Base-by-base conservation (phyloP, 371 early-diverging fungal genomes). In the Lichtheimia ornata region DNA sequence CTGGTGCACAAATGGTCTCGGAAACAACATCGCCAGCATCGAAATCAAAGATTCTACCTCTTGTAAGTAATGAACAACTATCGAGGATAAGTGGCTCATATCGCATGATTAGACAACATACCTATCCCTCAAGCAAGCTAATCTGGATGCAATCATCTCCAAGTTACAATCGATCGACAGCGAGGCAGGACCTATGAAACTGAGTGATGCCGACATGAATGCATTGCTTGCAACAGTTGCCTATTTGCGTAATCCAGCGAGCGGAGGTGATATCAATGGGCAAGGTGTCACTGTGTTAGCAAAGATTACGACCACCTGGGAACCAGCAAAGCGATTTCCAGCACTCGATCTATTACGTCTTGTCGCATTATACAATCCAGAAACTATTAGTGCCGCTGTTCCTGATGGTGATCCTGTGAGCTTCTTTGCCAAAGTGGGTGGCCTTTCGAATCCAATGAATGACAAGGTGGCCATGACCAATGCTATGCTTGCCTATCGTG, bases 281-380 rank as follows among this genome's bases (percentile, higher is more conserved):
- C 77, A 77, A 14, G 71, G 67, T 13, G 43, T 77, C 3, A 18
- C 57, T 0, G 63, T 72, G 11, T 27, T 86, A 11, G 54, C 80
- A 30, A 79, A 79, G 51, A 67, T 82, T 11, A 71, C 81, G 41
- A 66, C 65, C 25, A 62, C 71, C 4, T 92, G 91, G 91, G 88
- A 91, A 2, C 69, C 72, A 14, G 67, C 71, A 12, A 65, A 77
- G 12, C 86, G 94, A 5, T 95, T 95, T 72, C 97, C 97, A 56
- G 92, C 85, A 4, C 72, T 97, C 52, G 97, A 97, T 64, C 67
- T 96, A 15, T 65, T 96, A 18, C 89, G 97, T 4, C 74, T 96
- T 9, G 60, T 82, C 4, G 80, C 86, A 0, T 67, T 91, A 5
- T 73, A 85, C 53, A 75, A 83, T 7, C 76, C 84, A 17, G 57